phyloP scores from a whole-genome alignment of 202 grass and related monocot species.

The Digitaria exilis region DNA sequence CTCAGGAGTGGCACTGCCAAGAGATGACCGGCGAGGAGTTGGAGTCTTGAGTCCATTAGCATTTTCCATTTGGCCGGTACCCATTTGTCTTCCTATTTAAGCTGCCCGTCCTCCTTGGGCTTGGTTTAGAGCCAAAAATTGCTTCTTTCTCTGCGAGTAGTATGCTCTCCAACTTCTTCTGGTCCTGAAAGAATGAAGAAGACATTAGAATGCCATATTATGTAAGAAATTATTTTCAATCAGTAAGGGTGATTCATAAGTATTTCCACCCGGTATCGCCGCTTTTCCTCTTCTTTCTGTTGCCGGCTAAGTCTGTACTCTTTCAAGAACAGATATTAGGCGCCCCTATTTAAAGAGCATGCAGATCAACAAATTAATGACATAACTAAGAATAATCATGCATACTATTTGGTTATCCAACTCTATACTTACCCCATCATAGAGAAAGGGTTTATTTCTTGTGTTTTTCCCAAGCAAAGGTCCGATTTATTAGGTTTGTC shows the following conservation, averaged over 20 bases:
- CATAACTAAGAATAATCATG: neutral
- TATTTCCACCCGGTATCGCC: constrained; percentile 60
- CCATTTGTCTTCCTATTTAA: constrained; percentile 72
- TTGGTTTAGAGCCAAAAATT: constrained; percentile 69
- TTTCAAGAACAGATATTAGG: constrained; percentile 85
- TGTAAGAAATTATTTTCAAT: neutral
- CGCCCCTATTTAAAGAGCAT: constrained; percentile 59
- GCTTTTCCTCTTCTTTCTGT: constrained; percentile 80
- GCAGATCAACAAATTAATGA: neutral
- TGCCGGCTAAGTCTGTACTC: constrained; percentile 79
- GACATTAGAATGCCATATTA: neutral
- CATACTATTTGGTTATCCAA: constrained; percentile 8
- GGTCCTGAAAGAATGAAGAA: constrained; percentile 60
- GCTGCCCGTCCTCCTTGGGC: constrained; percentile 61
- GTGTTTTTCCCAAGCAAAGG: constrained; percentile 93
- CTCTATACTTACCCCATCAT: constrained; percentile 72
- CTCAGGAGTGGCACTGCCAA: constrained; percentile 76
- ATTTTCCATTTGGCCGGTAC: constrained; percentile 50
- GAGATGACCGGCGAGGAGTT: constrained; percentile 59
- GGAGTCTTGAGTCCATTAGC: constrained; percentile 78
- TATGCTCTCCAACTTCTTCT: constrained; percentile 91
- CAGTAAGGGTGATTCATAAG: neutral
- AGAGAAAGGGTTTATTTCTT: constrained; percentile 82
- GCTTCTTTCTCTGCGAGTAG: constrained; percentile 77
- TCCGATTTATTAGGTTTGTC: constrained; percentile 79